A percentile compares a stretch with the other conserved stretches of the same genome.
phyloP scores from a whole-genome alignment of 495 filamentous ascomycete species.

The Pseudoneurospora amorphoporcata region DNA sequence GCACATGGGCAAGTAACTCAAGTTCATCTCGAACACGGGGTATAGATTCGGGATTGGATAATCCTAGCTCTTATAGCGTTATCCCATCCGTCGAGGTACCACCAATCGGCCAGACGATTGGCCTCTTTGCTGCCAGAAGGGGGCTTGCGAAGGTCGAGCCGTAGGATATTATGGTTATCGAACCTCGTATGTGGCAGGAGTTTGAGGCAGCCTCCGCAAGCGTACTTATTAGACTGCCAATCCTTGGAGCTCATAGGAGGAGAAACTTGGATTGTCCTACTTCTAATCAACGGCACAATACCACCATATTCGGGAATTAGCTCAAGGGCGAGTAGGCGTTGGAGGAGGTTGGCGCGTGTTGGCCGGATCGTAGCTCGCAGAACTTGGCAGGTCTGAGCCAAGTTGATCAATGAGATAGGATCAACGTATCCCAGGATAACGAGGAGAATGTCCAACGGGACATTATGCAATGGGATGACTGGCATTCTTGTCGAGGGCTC shows the following conservation, averaged over 20 bases:
- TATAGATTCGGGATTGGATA: background rate
- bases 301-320: slow-evolving; percentile 14
- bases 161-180: slow-evolving; percentile 13
- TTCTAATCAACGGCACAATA: slow-evolving; percentile 9
- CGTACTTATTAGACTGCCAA: slow-evolving; percentile 14
- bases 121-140: slow-evolving; percentile 9
- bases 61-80: background rate
- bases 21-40: background rate
- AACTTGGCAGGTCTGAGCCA: slow-evolving; percentile 6
- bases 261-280: background rate
- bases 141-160: slow-evolving; percentile 10
- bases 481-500: background rate
- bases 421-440: slow-evolving; percentile 2
- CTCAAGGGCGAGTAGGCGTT: slow-evolving; percentile 18
- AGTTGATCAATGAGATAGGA: slow-evolving; percentile 10
- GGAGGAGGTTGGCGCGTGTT: slow-evolving; percentile 3
- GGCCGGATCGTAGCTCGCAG: slow-evolving; percentile 9
- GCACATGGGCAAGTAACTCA: background rate
- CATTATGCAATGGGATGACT: background rate
- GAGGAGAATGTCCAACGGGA: slow-evolving; percentile 7
- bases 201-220: slow-evolving; percentile 16
- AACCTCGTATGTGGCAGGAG: slow-evolving; percentile 16
- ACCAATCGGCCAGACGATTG: slow-evolving; percentile 10
- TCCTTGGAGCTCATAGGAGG: slow-evolving; percentile 1
- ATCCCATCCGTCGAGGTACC: background rate